phyloP scores from a whole-genome alignment of 805 yeast genomes.

The Metschnikowia aberdeeniae region DNA sequence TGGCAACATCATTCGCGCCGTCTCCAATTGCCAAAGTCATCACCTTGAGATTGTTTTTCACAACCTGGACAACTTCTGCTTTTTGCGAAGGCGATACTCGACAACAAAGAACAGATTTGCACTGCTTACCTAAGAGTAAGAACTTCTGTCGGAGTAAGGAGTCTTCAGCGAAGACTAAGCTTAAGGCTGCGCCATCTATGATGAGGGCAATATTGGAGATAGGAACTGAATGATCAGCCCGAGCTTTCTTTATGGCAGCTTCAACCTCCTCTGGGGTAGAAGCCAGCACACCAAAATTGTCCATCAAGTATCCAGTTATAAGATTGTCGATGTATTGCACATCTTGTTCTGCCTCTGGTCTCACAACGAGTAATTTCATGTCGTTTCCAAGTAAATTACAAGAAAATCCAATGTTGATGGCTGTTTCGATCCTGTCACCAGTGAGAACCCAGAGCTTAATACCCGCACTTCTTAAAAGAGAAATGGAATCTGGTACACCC shows the following conservation, averaged over 20 bases:
- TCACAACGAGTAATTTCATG: constrained; percentile 67
- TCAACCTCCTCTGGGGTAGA: constrained; percentile 29
- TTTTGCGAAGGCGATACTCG: constrained; percentile 87
- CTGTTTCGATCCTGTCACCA: constrained; percentile 81
- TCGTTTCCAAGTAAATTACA: constrained; percentile 65
- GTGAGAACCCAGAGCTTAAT: constrained; percentile 81
- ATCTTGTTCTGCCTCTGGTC: constrained; percentile 40
- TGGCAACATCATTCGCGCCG: constrained; percentile 86
- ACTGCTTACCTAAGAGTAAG: constrained; percentile 68
- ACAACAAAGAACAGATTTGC: constrained; percentile 79
- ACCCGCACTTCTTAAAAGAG: constrained; percentile 64
- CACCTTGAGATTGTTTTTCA: constrained; percentile 68
- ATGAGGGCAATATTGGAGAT: constrained; percentile 62
- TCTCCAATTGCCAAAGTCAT: constrained; percentile 89
- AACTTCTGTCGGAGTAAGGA: constrained; percentile 44
- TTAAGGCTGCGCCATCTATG: constrained; percentile 77
- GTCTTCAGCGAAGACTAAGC: constrained; percentile 43
- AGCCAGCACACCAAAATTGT: constrained; percentile 52
- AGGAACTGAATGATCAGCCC: constrained; percentile 62
- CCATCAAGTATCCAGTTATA: constrained; percentile 45
- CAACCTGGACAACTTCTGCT: constrained; percentile 76
- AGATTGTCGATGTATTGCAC: constrained; percentile 31
- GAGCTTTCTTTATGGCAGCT: constrained; percentile 52
- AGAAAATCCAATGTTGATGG: constrained; percentile 77
- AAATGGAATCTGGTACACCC: constrained; percentile 74